Evolutionary conservation across 495 filamentous ascomycete genomes (phyloP).

Genomic region (Penicillium simplicissimum): DNA sequence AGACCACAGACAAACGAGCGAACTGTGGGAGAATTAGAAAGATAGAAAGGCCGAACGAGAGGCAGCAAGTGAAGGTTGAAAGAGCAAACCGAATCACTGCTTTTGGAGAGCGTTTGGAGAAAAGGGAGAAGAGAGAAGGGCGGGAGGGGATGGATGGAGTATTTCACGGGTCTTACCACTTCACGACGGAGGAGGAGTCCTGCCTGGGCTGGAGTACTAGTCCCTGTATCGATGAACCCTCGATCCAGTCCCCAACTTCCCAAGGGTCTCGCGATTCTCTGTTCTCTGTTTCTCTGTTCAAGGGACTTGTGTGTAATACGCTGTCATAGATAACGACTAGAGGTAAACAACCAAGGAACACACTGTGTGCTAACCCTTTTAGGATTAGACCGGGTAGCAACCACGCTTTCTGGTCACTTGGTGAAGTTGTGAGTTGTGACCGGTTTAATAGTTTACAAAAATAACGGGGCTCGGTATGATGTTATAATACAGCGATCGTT

Average conservation of each 20-base stretch:
- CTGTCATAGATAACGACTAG: background rate
- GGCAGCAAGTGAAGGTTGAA: constrained; percentile 12
- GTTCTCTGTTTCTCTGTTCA: too few relatives aligned
- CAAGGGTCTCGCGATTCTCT: background rate
- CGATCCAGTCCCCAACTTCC: background rate
- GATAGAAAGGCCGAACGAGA: constrained; percentile 10
- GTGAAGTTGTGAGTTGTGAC: too few relatives aligned
- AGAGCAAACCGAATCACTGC: constrained; percentile 4
- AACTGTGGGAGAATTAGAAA: constrained; percentile 20
- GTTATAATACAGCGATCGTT: background rate
- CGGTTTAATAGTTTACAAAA: background rate
- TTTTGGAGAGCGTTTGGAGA: background rate
- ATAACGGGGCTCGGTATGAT: background rate
- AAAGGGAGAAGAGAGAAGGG: background rate
- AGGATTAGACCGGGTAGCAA: background rate
- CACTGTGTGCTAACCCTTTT: background rate
- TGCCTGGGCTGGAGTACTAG: too few relatives aligned
- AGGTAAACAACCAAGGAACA: constrained; percentile 1
- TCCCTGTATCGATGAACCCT: background rate
- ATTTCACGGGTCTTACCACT: constrained; percentile 4
- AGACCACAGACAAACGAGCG: constrained; percentile 28
- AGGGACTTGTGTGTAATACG: background rate
- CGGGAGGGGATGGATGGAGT: background rate
- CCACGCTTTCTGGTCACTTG: background rate
- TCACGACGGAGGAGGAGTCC: too few relatives aligned